Conservation (phyloP, 1,284 basidiomycete species). For the Nidula niveotomentosa region DNA sequence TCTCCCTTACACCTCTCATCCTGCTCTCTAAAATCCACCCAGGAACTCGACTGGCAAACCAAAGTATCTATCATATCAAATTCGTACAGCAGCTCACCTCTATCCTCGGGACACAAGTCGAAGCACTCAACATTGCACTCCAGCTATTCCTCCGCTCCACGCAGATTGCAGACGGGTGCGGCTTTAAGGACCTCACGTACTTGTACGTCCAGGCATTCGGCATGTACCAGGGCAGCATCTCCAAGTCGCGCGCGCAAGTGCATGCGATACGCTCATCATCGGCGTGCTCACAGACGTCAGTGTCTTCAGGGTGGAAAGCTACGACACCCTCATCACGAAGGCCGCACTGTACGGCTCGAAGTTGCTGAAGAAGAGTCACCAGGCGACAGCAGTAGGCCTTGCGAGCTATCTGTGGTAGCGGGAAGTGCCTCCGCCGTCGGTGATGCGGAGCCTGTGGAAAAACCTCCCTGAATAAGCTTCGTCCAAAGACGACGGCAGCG, state of each 20-base stretch:
- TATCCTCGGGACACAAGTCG: constrained; percentile 88
- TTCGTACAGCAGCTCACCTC: constrained; percentile 91
- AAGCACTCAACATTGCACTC: constrained; percentile 86
- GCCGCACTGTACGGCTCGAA: constrained; percentile 93
- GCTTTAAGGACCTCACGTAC: constrained; percentile 92
- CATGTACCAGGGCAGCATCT: constrained; percentile 95
- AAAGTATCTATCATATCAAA: constrained; percentile 86
- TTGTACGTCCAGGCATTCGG: constrained; percentile 95
- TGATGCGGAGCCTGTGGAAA: constrained; percentile 31
- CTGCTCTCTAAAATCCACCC: constrained; percentile 6
- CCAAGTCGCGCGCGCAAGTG: constrained; percentile 88
- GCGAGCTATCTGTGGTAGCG: constrained; percentile 99
- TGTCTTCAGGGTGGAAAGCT: constrained; percentile 90
- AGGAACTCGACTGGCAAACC: constrained; percentile 84
- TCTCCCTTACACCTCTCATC: too few species aligned
- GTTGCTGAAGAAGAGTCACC: constrained; percentile 94
- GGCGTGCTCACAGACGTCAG: constrained; percentile 81
- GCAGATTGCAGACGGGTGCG: constrained; percentile 90
- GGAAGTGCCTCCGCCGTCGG: constrained; percentile 46
- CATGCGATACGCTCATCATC: constrained; percentile 94
- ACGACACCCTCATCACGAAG: constrained; percentile 95
- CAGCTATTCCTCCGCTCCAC: constrained; percentile 93
- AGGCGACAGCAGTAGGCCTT: constrained; percentile 90
- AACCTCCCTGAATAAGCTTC: constrained; percentile 23
- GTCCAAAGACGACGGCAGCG: constrained; percentile 42